Base-by-base conservation (phyloP, 1,284 basidiomycete species). In the Ganoderma multipileum region DNA sequence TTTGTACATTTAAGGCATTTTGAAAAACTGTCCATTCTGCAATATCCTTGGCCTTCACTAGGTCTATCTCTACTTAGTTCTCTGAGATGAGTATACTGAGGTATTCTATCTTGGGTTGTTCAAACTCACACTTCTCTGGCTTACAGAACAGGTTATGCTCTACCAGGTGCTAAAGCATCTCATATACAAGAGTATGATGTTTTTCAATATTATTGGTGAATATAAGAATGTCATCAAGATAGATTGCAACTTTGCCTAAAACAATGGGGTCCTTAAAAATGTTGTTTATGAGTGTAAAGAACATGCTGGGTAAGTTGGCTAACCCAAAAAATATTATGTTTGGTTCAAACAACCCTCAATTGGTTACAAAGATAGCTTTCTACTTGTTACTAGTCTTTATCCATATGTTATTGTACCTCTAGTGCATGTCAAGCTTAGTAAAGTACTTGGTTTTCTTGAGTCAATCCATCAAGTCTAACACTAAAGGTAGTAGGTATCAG, bases 11-110 rank as follows among this genome's bases (percentile, higher is more conserved):
- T 18, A 16, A 42, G 41, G 41, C 41, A 42, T 42, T 42, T 16
- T 42, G 41, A 18, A 7, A 16, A 7, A 7, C 7, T 1, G 16
- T 14, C 41, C 41, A 42, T 39, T n/a, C 38, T 7, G 38, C 38
- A 14, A 39, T 39, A 7, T 8, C 33, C 8, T 33, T 33, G 4
- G 8, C 33, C 33, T 33, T 33, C 33, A 33, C 33, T 33, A 8
- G 33, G 8, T 33, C 33, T 8, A 33, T 33, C 33, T 33, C 33
- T 8, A 33, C 33, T 5, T 8, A 8, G 33, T 33, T 33, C 33
- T 33, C 33, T 33, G 33, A 72, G n/a, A 79, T 66, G 0, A 44
- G 16, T 4, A 30, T 3, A 0, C 66, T 63, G 33, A 77, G 73
- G 57, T 72, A 62, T 26, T 18, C 66, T 54, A 50, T n/a, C 42